Evolutionary conservation across 441 rosid genomes (phyloP).

Genomic region (Hypseocharis bilobata): DNA sequence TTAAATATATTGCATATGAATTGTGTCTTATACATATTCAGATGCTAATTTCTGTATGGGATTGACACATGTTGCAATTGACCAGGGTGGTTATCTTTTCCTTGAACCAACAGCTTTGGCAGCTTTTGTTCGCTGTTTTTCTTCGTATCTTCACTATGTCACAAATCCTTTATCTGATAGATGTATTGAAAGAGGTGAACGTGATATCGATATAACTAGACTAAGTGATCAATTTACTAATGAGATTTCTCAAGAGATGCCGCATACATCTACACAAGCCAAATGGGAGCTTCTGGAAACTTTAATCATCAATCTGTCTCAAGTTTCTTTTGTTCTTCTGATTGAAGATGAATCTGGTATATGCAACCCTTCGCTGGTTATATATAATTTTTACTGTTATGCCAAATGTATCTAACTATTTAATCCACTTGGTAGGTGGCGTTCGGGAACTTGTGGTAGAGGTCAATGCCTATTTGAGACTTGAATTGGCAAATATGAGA

Average conservation of each 20-base stretch:
- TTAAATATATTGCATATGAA: slow-evolving; percentile 6
- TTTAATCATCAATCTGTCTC: slow-evolving; percentile 39
- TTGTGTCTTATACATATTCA: slow-evolving; percentile 5
- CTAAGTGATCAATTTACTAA: slow-evolving; percentile 15
- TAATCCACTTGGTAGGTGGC: slow-evolving; percentile 42
- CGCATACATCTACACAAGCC: slow-evolving; percentile 25
- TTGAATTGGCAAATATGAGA: slow-evolving; percentile 35
- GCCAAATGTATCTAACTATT: slow-evolving; percentile 19
- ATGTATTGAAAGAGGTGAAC: slow-evolving; percentile 33
- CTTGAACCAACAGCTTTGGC: slow-evolving; percentile 55
- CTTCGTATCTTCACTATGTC: slow-evolving; percentile 32
- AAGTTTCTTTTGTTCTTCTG: slow-evolving; percentile 50
- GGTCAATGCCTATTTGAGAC: slow-evolving; percentile 45
- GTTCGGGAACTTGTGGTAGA: slow-evolving; percentile 53
- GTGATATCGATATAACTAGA: slow-evolving; percentile 20
- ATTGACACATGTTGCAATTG: slow-evolving; percentile 31
- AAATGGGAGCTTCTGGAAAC: slow-evolving; percentile 38
- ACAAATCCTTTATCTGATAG: slow-evolving; percentile 29
- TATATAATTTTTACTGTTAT: slow-evolving; percentile 16
- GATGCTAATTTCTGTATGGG: slow-evolving; percentile 14
- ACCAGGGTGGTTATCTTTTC: slow-evolving; percentile 69
- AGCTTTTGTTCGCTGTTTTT: slow-evolving; percentile 37
- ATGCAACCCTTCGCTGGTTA: slow-evolving; percentile 21
- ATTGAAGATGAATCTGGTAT: slow-evolving; percentile 57
- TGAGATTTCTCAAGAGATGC: slow-evolving; percentile 26